Conservation (phyloP, 371 early-diverging fungal genomes). For the Mortierella sp. region DNA sequence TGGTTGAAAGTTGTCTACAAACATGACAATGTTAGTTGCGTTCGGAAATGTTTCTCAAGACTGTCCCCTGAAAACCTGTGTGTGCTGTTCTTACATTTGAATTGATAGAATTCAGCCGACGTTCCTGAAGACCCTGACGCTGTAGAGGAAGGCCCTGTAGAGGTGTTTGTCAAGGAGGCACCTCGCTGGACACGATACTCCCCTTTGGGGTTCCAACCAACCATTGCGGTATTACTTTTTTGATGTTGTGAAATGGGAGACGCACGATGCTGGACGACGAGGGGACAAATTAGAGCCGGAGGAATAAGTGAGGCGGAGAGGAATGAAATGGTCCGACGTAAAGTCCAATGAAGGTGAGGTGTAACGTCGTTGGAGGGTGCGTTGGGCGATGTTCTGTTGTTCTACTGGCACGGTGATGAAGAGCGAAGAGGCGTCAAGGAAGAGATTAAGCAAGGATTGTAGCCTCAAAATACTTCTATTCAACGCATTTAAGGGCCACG, state of each 20-base stretch:
- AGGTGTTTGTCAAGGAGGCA: constrained; percentile 12
- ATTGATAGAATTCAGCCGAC: constrained; percentile 39
- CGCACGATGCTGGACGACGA: neutral
- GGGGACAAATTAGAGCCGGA: neutral
- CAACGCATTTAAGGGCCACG: neutral
- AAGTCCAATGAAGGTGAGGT: neutral
- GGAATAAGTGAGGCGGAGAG: neutral
- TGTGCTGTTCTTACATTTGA: constrained; percentile 39
- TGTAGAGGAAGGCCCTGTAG: constrained; percentile 2
- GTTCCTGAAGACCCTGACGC: constrained; percentile 4
- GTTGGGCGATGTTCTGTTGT: neutral
- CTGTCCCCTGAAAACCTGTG: neutral
- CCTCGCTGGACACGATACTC: constrained; percentile 39
- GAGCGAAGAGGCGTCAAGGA: neutral
- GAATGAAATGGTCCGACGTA: neutral
- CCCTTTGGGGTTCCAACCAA: constrained; percentile 47
- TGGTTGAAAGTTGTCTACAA: constrained; percentile 53
- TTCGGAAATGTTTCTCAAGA: neutral
- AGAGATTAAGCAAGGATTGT: neutral
- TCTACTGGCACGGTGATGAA: neutral
- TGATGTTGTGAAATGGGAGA: neutral
- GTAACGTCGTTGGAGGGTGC: too few relatives aligned
- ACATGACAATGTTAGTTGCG: neutral
- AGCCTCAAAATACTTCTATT: neutral
- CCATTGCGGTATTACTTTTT: constrained; percentile 17